Evolutionary conservation across 1,139 yeast genomes (phyloP), one percentile per base, ranked within the genome.

Genomic region (Schwanniomyces etchellsii): DNA sequence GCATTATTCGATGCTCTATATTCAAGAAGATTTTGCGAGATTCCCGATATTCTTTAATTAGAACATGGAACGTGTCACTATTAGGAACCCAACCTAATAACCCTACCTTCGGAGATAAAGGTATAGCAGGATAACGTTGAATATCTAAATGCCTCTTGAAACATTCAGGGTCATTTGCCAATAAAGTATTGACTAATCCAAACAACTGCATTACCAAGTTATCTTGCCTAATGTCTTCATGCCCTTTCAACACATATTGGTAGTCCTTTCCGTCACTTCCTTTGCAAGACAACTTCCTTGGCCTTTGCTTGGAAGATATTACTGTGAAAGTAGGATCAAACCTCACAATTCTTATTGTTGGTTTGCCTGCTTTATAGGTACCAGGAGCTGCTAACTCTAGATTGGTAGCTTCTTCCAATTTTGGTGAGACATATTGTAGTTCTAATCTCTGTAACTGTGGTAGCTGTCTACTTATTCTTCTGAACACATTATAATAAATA

Each of bases 201-300:
- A 93, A 91, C 45, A 93, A 65, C 55, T 93, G 99, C 98, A 93
- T 93, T 18, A 91, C 99, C 53, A 93, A 70, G 49, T 88, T 86
- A 61, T 93, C 99, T 55, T 93, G 99, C 48, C 99, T 76, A 36
- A 91, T 86, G 68, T 93, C 99, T 58, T 93, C 99, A 51, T 93
- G 98, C 1, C 97, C 98, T 60, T 93, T 93, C 48, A 93, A 65
- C 1, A 67, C 60, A 56, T 78, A 93, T 43, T 74, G 81, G 49
- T 93, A 86, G 24, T 81, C 86, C 46, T 83, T 84, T 38, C 98
- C 98, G 52, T 93, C 96, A 47, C 85, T 82, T 12, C 97, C 98
- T 40, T 70, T 69, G 32, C 88, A 74, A 9, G 79, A 70, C 35
- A 86, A 54, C 44, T 85, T 78, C 50, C 99, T 75, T 3, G 99